Conservation (phyloP, 164 flowering plant species). For the Macadamia integrifolia region DNA sequence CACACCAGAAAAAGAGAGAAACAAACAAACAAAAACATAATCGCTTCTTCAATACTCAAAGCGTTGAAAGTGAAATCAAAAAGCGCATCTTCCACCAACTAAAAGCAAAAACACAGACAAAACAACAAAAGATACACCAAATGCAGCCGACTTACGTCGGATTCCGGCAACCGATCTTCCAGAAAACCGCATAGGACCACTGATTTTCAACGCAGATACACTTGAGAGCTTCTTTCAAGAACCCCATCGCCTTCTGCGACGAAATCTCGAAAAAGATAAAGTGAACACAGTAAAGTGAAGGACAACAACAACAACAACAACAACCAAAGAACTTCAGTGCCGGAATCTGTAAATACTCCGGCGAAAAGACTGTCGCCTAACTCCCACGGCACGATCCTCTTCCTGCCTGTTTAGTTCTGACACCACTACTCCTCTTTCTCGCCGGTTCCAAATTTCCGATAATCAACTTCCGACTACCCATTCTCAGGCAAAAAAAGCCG, state of each 20-base stretch:
- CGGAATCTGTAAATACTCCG: slow-evolving; percentile 26
- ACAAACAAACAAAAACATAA: neutral
- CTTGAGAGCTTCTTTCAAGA: slow-evolving; percentile 63
- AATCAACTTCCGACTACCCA: slow-evolving; percentile 32
- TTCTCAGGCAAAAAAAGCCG: slow-evolving; percentile 27
- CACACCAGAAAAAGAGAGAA: neutral
- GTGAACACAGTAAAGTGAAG: neutral
- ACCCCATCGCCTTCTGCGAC: slow-evolving; percentile 34
- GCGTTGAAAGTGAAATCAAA: slow-evolving; percentile 1
- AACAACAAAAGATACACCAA: neutral
- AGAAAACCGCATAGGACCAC: slow-evolving; percentile 91
- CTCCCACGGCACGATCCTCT: slow-evolving; percentile 80
- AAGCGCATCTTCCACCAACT: neutral
- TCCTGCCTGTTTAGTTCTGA: slow-evolving; percentile 76
- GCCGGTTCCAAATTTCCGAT: slow-evolving; percentile 50
- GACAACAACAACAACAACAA: neutral
- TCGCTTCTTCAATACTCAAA: slow-evolving; percentile 1
- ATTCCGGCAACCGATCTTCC: slow-evolving; percentile 80
- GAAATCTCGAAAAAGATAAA: neutral
- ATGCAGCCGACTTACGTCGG: slow-evolving; percentile 44
- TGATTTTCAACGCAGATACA: slow-evolving; percentile 55
- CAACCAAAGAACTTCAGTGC: slow-evolving; percentile 10
- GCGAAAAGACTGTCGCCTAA: slow-evolving; percentile 29
- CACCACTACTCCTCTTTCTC: slow-evolving; percentile 63
- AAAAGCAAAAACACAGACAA: slow-evolving; percentile 2